Evolutionary conservation across 1,139 yeast species (phyloP), one percentile per base, ranked within the genome.

Genomic region (Saccharomyces hybrid): DNA sequence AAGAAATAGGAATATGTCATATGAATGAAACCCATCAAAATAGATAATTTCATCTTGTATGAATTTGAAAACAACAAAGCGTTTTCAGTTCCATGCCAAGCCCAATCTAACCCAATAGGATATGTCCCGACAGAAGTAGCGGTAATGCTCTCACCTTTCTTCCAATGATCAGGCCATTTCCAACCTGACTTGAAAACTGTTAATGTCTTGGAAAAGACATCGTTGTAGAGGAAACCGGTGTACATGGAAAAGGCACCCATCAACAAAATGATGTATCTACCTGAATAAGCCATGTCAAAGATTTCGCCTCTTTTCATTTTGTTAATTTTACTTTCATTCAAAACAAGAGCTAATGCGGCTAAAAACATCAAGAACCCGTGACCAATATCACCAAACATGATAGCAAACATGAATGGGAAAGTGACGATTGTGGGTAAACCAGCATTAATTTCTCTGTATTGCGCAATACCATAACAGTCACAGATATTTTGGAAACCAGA

Each of bases 351-450:
- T 34, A 82, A 69, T 7, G 95, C 95, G 9, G 88, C 91, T 60
- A 88, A 71, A 49, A 84, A 75, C 64, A 95, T 77, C 58, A 95
- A 80, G 54, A 89, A 75, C 16, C 99, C 99, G 71, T 93, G 99
- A 3, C 99, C 99, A 58, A 91, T 73, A 74, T 93, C 99, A 72
- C 99, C 99, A 78, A 93, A 93, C 99, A 93, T 93, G 63, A 95
- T 88, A 41, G 99, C 97, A 76, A 93, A 93, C 97, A 93, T 89
- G 72, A 95, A 93, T 12, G 99, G 99, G 75, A 93, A 93, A 0
- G 99, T 93, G 38, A 93, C 87, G 50, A 91, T 81, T 0, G 99
- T 88, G 3, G 99, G 95, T 61, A 93, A 77, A 54, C 97, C 98
- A 2, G 99, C 97, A 66, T 93, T 93, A 41, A 93, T 95, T 71